Percentiles rank a stretch among this genome's conserved stretches.
phyloP scores from a whole-genome alignment of 495 filamentous ascomycete species.

The Tuber borchii region DNA sequence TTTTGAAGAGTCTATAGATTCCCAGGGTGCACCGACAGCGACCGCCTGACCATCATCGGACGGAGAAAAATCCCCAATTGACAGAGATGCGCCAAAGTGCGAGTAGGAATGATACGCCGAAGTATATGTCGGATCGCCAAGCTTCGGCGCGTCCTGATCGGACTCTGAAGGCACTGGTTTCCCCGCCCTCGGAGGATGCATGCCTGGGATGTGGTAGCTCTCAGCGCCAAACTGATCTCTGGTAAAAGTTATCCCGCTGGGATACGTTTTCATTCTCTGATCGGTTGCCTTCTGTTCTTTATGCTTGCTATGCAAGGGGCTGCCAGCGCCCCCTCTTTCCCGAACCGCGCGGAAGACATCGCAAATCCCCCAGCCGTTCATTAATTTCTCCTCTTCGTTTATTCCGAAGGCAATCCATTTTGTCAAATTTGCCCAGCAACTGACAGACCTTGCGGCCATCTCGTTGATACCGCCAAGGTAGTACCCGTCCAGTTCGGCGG shows the following conservation, averaged over 20 bases:
- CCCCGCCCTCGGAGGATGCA: neutral
- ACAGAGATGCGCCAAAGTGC: constrained; percentile 31
- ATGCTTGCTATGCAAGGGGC: neutral
- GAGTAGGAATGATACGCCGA: constrained; percentile 36
- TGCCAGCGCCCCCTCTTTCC: constrained; percentile 32
- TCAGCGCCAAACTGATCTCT: constrained; percentile 34
- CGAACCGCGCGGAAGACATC: constrained; percentile 40
- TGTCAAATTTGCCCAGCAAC: constrained; percentile 38
- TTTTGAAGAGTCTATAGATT: constrained; percentile 30
- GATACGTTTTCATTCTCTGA: constrained; percentile 6
- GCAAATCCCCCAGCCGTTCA: constrained; percentile 35
- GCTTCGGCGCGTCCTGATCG: constrained; percentile 2
- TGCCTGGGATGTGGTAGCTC: constrained; percentile 28
- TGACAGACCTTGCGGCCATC: constrained; percentile 36
- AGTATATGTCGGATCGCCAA: constrained; percentile 25
- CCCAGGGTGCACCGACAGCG: constrained; percentile 34
- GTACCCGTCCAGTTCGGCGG: constrained; percentile 33
- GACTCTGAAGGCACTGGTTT: neutral
- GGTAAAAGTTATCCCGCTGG: constrained; percentile 13
- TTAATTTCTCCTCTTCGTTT: constrained; percentile 28
- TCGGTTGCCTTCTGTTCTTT: neutral
- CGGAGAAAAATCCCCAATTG: constrained; percentile 20
- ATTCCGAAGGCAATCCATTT: constrained; percentile 36
- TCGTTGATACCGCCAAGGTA: constrained; percentile 39
- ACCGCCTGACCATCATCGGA: constrained; percentile 13